Base-by-base conservation (phyloP, 1,284 basidiomycete genomes). In the Ustanciosporium gigantosporum region DNA sequence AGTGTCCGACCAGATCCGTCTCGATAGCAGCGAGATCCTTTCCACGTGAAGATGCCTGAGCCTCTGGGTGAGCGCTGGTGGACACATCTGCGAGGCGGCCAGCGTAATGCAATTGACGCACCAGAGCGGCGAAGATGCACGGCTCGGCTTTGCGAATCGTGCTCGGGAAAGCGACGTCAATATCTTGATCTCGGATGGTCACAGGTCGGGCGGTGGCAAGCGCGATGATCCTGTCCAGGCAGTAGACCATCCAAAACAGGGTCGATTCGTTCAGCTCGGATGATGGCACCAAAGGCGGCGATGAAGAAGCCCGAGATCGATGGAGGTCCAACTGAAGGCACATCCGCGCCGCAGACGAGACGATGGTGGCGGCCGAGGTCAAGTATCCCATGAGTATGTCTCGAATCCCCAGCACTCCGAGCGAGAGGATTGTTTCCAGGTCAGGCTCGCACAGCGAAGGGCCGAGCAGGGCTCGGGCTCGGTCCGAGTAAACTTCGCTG, bases 71-170 rank as follows among this genome's bases (percentile, higher is more conserved):
- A 1, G 29, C 25, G 8, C 41, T 35, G 21, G 34, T n/a, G 9
- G 34, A 31, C 3, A 52, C 37, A 21, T 62, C 59, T 16, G 39
- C 35, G 17, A 62, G 23, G 3, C 52, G 47, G 8, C 59, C 52
- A 2, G 55, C 41, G 34, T 52, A 56, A 31, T 62, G 59, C 19
- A 62, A 42, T 31, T 62, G 52, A 5, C 51, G 36, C 17, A 62
- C 59, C n/a, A 56, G 52, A 7, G 59, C 59, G 4, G 59, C 47
- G 47, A 62, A 57, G 16, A 62, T 48, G 38, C 48, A 51, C 8
- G 59, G 59, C 25, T 62, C 41, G n/a, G 40, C 37, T 6, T 57
- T 51, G 31, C 45, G 47, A 27, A 62, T 31, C 7, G 48, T 38
- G 1, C 48, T 27, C 3, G 59, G 59, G 38, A 62, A 57, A 7